These are phyloP conservation scores for Porphyrellus cyaneotinctus DNA, from an alignment of 768 basidiomycete genomes.

Conservation along the genomic window DNA sequence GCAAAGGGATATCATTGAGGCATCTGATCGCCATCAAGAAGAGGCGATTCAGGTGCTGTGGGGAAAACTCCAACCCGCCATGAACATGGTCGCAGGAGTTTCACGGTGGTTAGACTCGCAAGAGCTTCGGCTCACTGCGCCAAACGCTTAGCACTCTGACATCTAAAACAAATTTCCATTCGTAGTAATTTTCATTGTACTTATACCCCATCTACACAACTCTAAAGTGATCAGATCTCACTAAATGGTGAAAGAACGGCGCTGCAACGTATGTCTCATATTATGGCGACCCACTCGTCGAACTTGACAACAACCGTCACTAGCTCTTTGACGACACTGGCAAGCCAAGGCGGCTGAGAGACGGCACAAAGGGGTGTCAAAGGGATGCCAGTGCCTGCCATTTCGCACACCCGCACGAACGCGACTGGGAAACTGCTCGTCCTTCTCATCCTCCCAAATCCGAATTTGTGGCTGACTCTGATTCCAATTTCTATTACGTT, in stretches of 20 bases:
- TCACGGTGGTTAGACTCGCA: slow-evolving; percentile 31
- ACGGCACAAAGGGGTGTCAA: slow-evolving; percentile 21
- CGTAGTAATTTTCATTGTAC: slow-evolving; percentile 17
- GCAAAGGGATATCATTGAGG: slow-evolving; percentile 4
- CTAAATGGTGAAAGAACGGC: slow-evolving; percentile 20
- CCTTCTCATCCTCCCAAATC: slow-evolving; percentile 24
- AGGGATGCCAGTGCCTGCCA: slow-evolving; percentile 21
- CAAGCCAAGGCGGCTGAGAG: slow-evolving; percentile 17
- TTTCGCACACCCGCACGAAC: slow-evolving; percentile 33
- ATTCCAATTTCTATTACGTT: slow-evolving; percentile 23
- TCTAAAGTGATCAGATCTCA: not conserved
- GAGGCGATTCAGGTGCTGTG: slow-evolving; percentile 23
- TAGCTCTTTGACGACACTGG: slow-evolving; percentile 31
- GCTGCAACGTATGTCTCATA: slow-evolving; percentile 28
- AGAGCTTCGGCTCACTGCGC: slow-evolving; percentile 21
- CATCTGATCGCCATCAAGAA: slow-evolving; percentile 20
- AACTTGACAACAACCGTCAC: slow-evolving; percentile 3
- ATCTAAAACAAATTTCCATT: slow-evolving; percentile 9
- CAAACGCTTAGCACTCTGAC: not conserved
- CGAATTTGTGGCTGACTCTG: slow-evolving; percentile 18
- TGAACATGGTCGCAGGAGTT: slow-evolving; percentile 30
- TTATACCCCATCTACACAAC: slow-evolving; percentile 4
- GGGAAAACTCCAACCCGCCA: slow-evolving; percentile 29
- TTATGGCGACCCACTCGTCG: not conserved
- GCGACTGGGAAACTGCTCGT: slow-evolving; percentile 30